Evolutionary conservation across 108 stramenopile species (phyloP).

Genomic region (Parietichytrium sp.): DNA sequence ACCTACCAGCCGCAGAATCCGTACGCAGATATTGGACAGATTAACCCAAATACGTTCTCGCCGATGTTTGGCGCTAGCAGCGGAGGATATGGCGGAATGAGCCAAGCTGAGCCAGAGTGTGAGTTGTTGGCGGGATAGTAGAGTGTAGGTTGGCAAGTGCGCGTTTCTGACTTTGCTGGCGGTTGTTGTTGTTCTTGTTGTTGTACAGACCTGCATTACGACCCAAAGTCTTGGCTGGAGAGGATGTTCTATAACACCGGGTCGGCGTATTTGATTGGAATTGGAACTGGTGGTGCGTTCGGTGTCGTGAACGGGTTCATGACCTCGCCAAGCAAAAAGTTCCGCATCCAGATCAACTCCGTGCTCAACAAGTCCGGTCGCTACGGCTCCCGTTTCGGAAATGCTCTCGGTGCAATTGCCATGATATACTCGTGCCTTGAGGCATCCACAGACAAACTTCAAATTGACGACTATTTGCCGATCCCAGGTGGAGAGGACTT

Average conservation of each 20-base stretch:
- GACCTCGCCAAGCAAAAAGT: not conserved
- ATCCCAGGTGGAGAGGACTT: not conserved
- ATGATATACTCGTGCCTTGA: conserved; percentile 40
- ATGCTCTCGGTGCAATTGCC: conserved; percentile 26
- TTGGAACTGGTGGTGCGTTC: not conserved
- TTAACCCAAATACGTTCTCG: conserved; percentile 25
- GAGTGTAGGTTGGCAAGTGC: too few relatives aligned
- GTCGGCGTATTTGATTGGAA: not conserved
- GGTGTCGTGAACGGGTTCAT: conserved; percentile 14
- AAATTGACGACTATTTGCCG: not conserved
- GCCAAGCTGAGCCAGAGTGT: too few relatives aligned
- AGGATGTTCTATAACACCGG: conserved; percentile 36
- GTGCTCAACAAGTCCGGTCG: conserved; percentile 35
- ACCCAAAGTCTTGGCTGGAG: conserved; percentile 22
- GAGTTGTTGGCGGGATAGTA: too few relatives aligned
- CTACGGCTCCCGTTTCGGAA: conserved; percentile 25
- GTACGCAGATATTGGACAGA: not conserved
- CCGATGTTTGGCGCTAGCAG: conserved; percentile 1
- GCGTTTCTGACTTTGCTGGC: not conserved
- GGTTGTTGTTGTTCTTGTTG: not conserved
- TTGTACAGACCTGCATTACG: conserved; percentile 1
- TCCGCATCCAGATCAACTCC: conserved; percentile 16
- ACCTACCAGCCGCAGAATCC: conserved; percentile 36
- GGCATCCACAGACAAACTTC: not conserved
- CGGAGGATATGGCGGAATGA: too few relatives aligned